These are phyloP conservation scores for Pisolithus tinctorius DNA, from an alignment of 768 basidiomycete genomes.

Conservation along the genomic window DNA sequence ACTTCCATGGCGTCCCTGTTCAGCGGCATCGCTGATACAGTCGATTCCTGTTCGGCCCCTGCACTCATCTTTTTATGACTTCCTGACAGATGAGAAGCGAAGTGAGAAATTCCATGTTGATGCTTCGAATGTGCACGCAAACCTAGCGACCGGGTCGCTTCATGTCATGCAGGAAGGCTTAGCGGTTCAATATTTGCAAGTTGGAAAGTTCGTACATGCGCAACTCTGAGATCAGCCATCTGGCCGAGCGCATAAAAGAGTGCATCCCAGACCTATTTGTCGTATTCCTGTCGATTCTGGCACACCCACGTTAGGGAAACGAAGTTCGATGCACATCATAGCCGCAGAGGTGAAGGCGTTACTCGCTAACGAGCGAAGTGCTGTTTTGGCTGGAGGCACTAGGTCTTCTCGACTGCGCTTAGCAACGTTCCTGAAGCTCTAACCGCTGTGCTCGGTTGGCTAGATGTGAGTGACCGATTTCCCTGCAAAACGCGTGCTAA, in stretches of 20 bases:
- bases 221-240: constrained; percentile 18
- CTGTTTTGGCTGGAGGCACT: constrained; percentile 7
- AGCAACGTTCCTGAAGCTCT: not conserved
- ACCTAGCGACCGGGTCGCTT: constrained; percentile 18
- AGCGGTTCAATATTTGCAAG: constrained; percentile 30
- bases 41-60: constrained; percentile 10
- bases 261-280: constrained; percentile 2
- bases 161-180: constrained; percentile 23
- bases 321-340: not conserved
- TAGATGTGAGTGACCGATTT: not conserved
- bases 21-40: constrained; percentile 2
- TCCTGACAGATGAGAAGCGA: constrained; percentile 10
- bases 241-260: not conserved
- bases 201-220: constrained; percentile 23
- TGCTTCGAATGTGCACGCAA: constrained; percentile 4
- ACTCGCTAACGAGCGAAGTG: constrained; percentile 1
- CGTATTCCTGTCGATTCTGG: constrained; percentile 10
- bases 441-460: not conserved
- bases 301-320: not conserved
- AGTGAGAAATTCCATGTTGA: constrained; percentile 11
- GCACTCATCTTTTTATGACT: constrained; percentile 26
- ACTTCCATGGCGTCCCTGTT: constrained; percentile 5
- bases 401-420: not conserved
- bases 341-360: not conserved
- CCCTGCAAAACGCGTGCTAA: not conserved